Base-by-base conservation (phyloP, 2,329 filamentous ascomycete species). In the Cladosporium cucumerinum region DNA sequence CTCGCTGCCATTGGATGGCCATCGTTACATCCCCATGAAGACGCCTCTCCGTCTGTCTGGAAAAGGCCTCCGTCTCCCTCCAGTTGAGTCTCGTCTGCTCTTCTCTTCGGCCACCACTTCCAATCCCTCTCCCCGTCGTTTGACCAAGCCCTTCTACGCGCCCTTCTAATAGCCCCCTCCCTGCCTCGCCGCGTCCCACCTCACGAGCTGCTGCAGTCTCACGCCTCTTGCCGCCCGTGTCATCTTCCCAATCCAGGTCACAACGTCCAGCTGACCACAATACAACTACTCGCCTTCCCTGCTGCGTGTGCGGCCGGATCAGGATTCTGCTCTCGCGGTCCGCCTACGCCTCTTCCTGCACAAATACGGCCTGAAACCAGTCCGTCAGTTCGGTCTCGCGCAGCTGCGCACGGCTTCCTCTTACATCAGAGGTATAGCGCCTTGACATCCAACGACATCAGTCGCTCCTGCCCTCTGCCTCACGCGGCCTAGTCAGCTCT, bases 361-460 rank as follows among this genome's bases (percentile, higher is more conserved):
- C 49, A 55, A 30, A 62, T 55, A 62, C 60, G 60, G 34, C 28
- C 48, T 62, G 60, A 54, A 55, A 55, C 49, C 32, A 43, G 34
- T 43, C 32, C 60, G 28, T 48, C 49, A 23, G 18, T 43, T 55
- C 49, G 49, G 49, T 43, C 34, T 46, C 18, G 32, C 26, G 36
- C 49, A 30, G 51, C 58, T 49, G 59, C 32, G 48, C 59, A 52
- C 59, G 59, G 59, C 59, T 52, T 48, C 59, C 60, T 55, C 60
- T 36, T 39, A 36, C 54, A 39, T 57, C 54, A 57, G 32, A 34
- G 54, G 54, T 26, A 36, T 39, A 57, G 21, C n/a, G 54, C 54
- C 28, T 57, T 16, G 54, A 61, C 48, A 43, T n/a, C 49, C 60
- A 62, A 62, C 48, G 36, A 30, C 36, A 55, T 43, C 60, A 55